Evolutionary conservation across 345 rosid genomes (phyloP).

Genomic region (Syzygium aromaticum): DNA sequence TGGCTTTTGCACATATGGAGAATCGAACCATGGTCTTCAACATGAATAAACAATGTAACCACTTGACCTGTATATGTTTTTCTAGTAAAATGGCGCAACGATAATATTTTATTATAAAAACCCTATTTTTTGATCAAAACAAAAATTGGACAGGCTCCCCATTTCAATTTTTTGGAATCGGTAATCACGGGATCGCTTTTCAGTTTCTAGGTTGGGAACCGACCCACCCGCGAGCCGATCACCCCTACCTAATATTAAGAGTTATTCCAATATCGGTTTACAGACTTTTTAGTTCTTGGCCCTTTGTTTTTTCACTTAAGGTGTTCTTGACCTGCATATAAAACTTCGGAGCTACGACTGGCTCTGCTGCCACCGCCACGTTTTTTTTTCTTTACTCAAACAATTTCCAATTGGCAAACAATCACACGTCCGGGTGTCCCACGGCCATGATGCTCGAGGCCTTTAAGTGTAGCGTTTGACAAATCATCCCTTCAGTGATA

Average conservation of each 20-base stretch:
- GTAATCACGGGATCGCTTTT: background rate
- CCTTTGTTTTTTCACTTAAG: background rate
- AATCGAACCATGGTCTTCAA: background rate
- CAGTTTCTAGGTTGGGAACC: background rate
- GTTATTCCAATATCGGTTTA: background rate
- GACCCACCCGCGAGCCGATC: no score
- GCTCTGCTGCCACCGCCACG: background rate
- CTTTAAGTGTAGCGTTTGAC: background rate
- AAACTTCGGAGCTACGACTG: background rate
- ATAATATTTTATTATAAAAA: background rate
- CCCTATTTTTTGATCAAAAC: background rate
- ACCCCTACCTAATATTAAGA: background rate
- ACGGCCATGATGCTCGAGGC: fast-evolving
- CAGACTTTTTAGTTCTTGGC: background rate
- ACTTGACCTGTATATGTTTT: background rate
- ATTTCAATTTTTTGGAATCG: background rate
- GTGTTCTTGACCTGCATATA: background rate
- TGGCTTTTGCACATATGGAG: background rate
- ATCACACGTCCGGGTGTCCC: background rate
- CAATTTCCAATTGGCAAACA: background rate
- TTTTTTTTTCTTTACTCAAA: background rate
- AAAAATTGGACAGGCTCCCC: background rate
- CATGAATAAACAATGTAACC: background rate
- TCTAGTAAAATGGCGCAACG: background rate
- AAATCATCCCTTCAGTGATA: background rate